Evolutionary conservation across 257 asterid species (phyloP).

Genomic region (Plantago ovata): DNA sequence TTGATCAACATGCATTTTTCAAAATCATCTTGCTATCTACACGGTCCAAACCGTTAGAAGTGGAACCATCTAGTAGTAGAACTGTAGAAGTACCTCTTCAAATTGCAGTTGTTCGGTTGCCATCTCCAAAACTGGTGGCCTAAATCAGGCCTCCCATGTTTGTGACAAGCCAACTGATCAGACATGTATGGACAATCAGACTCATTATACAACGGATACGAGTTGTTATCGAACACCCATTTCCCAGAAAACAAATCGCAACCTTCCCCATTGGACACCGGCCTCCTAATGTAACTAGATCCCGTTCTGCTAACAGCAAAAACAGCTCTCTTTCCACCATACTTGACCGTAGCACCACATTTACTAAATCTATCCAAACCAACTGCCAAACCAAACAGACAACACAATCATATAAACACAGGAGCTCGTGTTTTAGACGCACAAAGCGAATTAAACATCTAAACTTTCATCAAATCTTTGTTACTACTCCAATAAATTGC

Average conservation of each 20-base stretch:
- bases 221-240: conserved; percentile 44
- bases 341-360: conserved; percentile 62
- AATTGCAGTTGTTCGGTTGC: conserved; percentile 47
- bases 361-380: conserved; percentile 51
- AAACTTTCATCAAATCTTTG: conserved; percentile 1
- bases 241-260: conserved; percentile 48
- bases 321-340: conserved; percentile 58
- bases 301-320: conserved; percentile 28
- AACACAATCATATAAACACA: conserved; percentile 1
- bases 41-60: not conserved
- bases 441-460: too few species aligned
- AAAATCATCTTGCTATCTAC: not conserved
- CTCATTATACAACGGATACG: conserved; percentile 42
- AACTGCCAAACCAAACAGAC: conserved; percentile 30
- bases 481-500: not conserved
- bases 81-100: conserved; percentile 35
- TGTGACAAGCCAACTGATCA: conserved; percentile 56
- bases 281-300: conserved; percentile 25
- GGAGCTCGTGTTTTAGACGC: too few species aligned
- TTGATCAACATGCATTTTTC: conserved; percentile 9
- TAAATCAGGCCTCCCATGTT: conserved; percentile 48
- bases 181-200: conserved; percentile 55
- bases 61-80: not conserved
- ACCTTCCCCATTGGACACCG: conserved; percentile 23
- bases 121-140: conserved; percentile 50